Evolutionary conservation across 2,329 filamentous ascomycete species (phyloP).

Genomic region (Diaporthe sp.): DNA sequence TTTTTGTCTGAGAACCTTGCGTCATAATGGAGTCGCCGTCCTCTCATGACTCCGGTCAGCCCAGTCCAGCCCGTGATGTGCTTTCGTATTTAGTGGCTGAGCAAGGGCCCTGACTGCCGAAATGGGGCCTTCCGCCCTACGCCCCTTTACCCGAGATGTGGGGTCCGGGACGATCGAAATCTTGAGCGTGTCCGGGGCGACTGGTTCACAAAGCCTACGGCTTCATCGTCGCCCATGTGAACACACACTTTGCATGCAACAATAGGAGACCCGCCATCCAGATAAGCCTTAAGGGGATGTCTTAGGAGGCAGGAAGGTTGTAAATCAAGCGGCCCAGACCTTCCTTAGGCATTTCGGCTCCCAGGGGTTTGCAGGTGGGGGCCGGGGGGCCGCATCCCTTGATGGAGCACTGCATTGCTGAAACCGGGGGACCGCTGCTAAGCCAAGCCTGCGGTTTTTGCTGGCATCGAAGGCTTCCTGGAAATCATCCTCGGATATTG

Average conservation of each 20-base stretch:
- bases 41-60: slow-evolving; percentile 25
- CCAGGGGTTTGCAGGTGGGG: slow-evolving; percentile 20
- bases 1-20: slow-evolving; percentile 23
- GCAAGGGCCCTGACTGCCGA: slow-evolving; percentile 26
- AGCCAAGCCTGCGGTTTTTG: slow-evolving; percentile 14
- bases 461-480: not conserved
- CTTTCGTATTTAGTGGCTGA: slow-evolving; percentile 35
- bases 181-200: slow-evolving; percentile 7
- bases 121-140: slow-evolving; percentile 30
- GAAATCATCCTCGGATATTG: not conserved
- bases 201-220: slow-evolving; percentile 1
- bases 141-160: slow-evolving; percentile 33
- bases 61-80: slow-evolving; percentile 27
- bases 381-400: slow-evolving; percentile 9
- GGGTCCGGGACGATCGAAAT: slow-evolving; percentile 24
- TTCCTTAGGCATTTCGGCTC: slow-evolving; percentile 23
- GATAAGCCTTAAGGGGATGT: slow-evolving; percentile 28
- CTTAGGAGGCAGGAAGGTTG: slow-evolving; percentile 8
- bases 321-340: slow-evolving; percentile 20
- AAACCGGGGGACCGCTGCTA: slow-evolving; percentile 30
- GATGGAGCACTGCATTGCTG: slow-evolving; percentile 1
- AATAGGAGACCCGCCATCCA: slow-evolving; percentile 22
- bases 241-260: slow-evolving; percentile 1
- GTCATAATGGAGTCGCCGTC: slow-evolving; percentile 23
- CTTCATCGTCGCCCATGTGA: not conserved